Conservation (phyloP, 768 basidiomycete genomes). For the Mycena galopus region DNA sequence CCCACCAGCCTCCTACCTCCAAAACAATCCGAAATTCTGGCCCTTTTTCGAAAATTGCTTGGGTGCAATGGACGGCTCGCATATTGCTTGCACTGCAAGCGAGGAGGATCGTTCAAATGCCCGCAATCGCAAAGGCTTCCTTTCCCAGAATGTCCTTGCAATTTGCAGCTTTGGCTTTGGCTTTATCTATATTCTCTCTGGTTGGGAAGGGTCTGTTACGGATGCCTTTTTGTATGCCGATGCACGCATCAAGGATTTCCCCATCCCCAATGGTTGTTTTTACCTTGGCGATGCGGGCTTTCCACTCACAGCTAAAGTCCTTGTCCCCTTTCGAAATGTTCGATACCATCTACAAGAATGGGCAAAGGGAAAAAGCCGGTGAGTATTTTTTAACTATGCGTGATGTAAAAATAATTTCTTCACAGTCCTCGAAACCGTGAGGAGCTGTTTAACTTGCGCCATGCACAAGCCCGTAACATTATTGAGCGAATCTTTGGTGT, state of each 20-base stretch:
- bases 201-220: constrained; percentile 49
- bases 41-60: constrained; percentile 45
- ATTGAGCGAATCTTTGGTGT: constrained; percentile 35
- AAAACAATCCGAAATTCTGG: constrained; percentile 44
- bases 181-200: constrained; percentile 46
- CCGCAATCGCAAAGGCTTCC: constrained; percentile 44
- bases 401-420: neutral
- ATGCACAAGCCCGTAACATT: constrained; percentile 35
- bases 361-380: constrained; percentile 30
- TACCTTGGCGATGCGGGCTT: constrained; percentile 52
- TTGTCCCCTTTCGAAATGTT: constrained; percentile 46
- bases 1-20: constrained; percentile 33
- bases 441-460: constrained; percentile 36
- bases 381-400: neutral
- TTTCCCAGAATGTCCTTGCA: constrained; percentile 45
- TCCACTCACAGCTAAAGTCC: constrained; percentile 37
- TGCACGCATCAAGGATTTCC: constrained; percentile 38
- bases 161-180: constrained; percentile 40
- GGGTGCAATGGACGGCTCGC: constrained; percentile 48
- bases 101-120: constrained; percentile 13
- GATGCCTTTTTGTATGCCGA: constrained; percentile 43
- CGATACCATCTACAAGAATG: constrained; percentile 52
- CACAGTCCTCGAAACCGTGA: constrained; percentile 11
- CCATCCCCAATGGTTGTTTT: constrained; percentile 41
- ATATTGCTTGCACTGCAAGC: constrained; percentile 36